These are phyloP conservation scores for Phytophthora uliginosa DNA, from an alignment of 352 stramenopile genomes.

Conservation along the genomic window DNA sequence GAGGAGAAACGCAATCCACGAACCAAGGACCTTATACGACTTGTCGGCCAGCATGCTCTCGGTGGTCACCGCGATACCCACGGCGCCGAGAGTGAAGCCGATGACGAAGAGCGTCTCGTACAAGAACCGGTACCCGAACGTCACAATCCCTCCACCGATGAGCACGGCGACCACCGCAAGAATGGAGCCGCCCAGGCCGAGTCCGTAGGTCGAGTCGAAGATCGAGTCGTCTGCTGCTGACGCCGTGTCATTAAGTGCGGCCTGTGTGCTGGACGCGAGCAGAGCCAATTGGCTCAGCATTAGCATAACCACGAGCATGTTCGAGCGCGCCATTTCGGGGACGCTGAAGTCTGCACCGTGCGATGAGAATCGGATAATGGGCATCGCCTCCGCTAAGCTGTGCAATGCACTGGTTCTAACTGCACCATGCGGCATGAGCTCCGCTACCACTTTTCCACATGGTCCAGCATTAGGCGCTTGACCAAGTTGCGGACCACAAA, in stretches of 20 bases:
- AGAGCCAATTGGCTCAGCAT: constrained; percentile 24
- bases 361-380: constrained; percentile 30
- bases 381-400: not conserved
- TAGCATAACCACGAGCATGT: constrained; percentile 17
- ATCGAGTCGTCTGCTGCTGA: constrained; percentile 32
- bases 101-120: constrained; percentile 42
- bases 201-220: constrained; percentile 37
- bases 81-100: constrained; percentile 39
- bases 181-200: constrained; percentile 34
- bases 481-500: constrained; percentile 12
- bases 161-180: constrained; percentile 43
- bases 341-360: not conserved
- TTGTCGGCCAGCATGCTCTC: constrained; percentile 43
- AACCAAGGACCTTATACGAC: constrained; percentile 33
- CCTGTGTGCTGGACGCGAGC: constrained; percentile 17
- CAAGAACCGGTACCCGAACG: constrained; percentile 47
- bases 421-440: constrained; percentile 27
- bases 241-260: constrained; percentile 12
- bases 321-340: constrained; percentile 24
- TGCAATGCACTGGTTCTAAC: constrained; percentile 22
- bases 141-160: constrained; percentile 34
- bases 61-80: constrained; percentile 35
- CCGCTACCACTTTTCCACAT: constrained; percentile 36
- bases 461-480: constrained; percentile 15
- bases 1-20: constrained; percentile 49